Evolutionary conservation across 2,329 filamentous ascomycete genomes (phyloP), one percentile per base, ranked within the genome.

Genomic region (Phyllosticta citribraziliensis): DNA sequence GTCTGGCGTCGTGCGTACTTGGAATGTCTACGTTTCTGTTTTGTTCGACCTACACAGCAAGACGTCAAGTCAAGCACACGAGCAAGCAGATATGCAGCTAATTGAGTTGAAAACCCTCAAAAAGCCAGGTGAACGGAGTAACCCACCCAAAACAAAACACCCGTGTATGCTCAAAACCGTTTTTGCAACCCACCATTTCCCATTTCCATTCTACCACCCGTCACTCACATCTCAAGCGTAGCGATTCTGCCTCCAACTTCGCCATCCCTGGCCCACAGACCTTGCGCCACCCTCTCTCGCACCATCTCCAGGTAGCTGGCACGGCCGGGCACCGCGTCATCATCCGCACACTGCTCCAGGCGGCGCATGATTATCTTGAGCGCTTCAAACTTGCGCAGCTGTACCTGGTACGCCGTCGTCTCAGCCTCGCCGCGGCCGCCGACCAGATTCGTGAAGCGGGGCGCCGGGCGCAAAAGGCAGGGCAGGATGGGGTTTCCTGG

Each of bases 371-470:
- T 69, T 4, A 76, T 75, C 17, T 78, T 77, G 55, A 85, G 65
- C 2, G 79, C 79, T 60, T 84, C 82, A 64, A 82, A 83, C 66
- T 84, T 85, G 0, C 81, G 79, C 55, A 75, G 77, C 1, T 82
- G 82, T 52, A 86, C 76, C 63, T 79, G 78, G 71, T 82, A 85
- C 2, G 82, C 81, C 1, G 80, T 77, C 64, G 79, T 82, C 66
- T 85, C 80, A 0, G 78, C 72, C 66, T 84, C 83, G 2, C 80
- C 81, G 10, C 78, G 74, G 10, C 83, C 82, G 14, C 80, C 81
- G 0, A 84, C 82, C n/a, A 84, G 75, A 59, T 82, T 83, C 12
- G 79, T 78, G 63, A 82, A 84, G 0, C 79, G 80, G 30, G 80
- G 79, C 1, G 83, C 78, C 2, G 82, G 81, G 59, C 79, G 80